These are phyloP conservation scores for Aspergillus calidoustus DNA, from an alignment of 2,329 filamentous ascomycete genomes.

Conservation along the genomic window DNA sequence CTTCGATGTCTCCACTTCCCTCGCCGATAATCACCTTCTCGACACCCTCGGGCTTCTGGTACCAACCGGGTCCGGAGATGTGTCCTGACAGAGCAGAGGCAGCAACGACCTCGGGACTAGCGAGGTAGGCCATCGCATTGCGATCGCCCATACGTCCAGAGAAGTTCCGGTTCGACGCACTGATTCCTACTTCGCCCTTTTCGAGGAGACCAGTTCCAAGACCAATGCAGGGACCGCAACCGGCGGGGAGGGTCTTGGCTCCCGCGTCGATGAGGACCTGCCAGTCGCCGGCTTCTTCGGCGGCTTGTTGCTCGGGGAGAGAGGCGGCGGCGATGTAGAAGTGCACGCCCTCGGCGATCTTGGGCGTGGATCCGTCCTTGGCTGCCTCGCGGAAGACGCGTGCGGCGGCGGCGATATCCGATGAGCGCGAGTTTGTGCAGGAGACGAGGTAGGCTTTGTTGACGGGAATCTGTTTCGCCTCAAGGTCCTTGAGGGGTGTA, in stretches of 20 bases:
- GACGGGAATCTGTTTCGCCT: slow-evolving; percentile 73
- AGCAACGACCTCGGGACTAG: slow-evolving; percentile 88
- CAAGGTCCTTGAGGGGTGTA: slow-evolving; percentile 75
- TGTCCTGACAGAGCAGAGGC: slow-evolving; percentile 73
- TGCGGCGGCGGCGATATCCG: slow-evolving; percentile 81
- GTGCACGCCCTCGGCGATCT: slow-evolving; percentile 75
- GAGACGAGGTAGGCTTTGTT: slow-evolving; percentile 87
- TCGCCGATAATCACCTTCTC: slow-evolving; percentile 67
- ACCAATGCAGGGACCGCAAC: slow-evolving; percentile 67
- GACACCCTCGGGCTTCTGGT: slow-evolving; percentile 72
- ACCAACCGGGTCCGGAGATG: slow-evolving; percentile 72
- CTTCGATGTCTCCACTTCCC: slow-evolving; percentile 67
- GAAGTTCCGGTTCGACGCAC: slow-evolving; percentile 85
- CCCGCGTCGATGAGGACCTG: slow-evolving; percentile 83
- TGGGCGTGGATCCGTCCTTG: slow-evolving; percentile 65
- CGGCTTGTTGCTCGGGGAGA: slow-evolving; percentile 71
- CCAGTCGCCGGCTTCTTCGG: slow-evolving; percentile 86
- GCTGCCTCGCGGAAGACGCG: slow-evolving; percentile 77
- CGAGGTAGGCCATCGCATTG: slow-evolving; percentile 82
- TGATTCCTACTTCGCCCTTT: slow-evolving; percentile 80
- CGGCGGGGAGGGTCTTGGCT: slow-evolving; percentile 70
- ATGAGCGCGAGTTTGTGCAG: slow-evolving; percentile 84
- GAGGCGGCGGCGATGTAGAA: slow-evolving; percentile 93
- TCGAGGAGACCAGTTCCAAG: slow-evolving; percentile 80
- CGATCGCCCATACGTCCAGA: slow-evolving; percentile 86